phyloP scores from a whole-genome alignment of 129 eudicot species.

The Chrysanthemum makinoi region DNA sequence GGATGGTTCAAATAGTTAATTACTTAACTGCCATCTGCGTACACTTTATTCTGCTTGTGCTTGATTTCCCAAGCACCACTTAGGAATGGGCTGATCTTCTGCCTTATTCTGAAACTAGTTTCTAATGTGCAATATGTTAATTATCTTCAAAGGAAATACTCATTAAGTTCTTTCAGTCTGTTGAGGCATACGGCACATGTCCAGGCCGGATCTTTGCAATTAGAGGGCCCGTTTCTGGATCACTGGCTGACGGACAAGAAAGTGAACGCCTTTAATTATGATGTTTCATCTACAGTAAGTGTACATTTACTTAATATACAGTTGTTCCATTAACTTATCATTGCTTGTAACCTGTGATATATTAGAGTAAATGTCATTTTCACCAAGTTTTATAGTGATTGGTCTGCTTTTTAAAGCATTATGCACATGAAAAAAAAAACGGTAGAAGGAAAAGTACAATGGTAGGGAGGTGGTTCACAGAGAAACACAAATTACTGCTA shows the following conservation, averaged over 20 bases:
- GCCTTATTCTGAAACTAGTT: background rate
- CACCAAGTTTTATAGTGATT: no score
- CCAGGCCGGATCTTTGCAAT: constrained; percentile 75
- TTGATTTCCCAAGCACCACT: no score
- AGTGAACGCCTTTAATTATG: constrained; percentile 57
- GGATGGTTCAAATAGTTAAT: background rate
- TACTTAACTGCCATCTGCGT: background rate
- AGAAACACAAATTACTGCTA: no score
- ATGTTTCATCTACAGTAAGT: constrained; percentile 58
- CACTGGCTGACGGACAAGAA: constrained; percentile 75
- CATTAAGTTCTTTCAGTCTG: constrained; percentile 80
- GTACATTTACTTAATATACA: constrained; percentile 8
- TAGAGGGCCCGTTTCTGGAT: constrained; percentile 86
- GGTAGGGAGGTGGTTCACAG: no score
- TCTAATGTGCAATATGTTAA: constrained; percentile 66
- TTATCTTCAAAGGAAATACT: constrained; percentile 80
- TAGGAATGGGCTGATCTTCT: no score
- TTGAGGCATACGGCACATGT: constrained; percentile 92
- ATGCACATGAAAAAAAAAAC: no score
- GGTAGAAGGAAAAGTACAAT: no score
- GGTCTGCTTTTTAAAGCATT: no score
- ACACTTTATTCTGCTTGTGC: no score
- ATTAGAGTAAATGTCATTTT: no score
- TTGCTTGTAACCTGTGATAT: no score
- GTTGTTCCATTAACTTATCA: background rate